These are phyloP conservation scores for Linnemannia elongata DNA, from an alignment of 192 early-diverging fungal genomes.

Conservation along the genomic window DNA sequence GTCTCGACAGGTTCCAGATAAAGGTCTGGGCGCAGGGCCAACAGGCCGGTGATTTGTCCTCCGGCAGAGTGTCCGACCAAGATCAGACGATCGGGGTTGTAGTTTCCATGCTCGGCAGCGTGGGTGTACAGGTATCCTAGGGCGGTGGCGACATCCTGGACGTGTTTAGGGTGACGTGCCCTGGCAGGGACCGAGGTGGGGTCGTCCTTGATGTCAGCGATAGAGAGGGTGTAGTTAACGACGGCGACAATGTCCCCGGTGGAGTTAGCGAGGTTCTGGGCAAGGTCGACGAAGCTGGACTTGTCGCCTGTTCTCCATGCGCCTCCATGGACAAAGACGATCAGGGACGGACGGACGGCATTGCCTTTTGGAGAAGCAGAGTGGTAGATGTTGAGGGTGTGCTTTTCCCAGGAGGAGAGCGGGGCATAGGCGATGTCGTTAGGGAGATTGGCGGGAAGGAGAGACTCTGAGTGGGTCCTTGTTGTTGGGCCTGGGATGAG, in stretches of 20 bases:
- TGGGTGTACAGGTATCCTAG: slow-evolving; percentile 64
- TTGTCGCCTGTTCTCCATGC: slow-evolving; percentile 90
- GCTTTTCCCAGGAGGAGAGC: slow-evolving; percentile 57
- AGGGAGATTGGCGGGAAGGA: background rate
- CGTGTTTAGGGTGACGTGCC: slow-evolving; percentile 77
- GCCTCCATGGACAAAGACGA: slow-evolving; percentile 88
- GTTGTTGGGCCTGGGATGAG: background rate
- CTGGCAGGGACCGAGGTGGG: slow-evolving; percentile 34
- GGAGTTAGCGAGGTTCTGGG: slow-evolving; percentile 60
- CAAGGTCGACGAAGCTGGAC: slow-evolving; percentile 65
- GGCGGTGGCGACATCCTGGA: slow-evolving; percentile 72
- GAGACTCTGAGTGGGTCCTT: background rate
- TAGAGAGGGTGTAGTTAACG: slow-evolving; percentile 80
- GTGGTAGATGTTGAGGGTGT: slow-evolving; percentile 75
- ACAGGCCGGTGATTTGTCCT: slow-evolving; percentile 75
- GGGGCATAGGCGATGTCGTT: slow-evolving; percentile 47
- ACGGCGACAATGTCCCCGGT: slow-evolving; percentile 72
- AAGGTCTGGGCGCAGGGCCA: slow-evolving; percentile 67
- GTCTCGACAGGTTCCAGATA: slow-evolving; percentile 33
- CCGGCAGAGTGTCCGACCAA: slow-evolving; percentile 86
- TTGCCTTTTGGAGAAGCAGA: slow-evolving; percentile 27
- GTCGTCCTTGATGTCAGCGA: slow-evolving; percentile 39
- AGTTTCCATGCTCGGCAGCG: slow-evolving; percentile 23
- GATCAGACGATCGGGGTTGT: slow-evolving; percentile 58
- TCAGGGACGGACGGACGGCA: slow-evolving; percentile 57